Evolutionary conservation across 345 rosid species (phyloP).

Genomic region (Angophora floribunda): DNA sequence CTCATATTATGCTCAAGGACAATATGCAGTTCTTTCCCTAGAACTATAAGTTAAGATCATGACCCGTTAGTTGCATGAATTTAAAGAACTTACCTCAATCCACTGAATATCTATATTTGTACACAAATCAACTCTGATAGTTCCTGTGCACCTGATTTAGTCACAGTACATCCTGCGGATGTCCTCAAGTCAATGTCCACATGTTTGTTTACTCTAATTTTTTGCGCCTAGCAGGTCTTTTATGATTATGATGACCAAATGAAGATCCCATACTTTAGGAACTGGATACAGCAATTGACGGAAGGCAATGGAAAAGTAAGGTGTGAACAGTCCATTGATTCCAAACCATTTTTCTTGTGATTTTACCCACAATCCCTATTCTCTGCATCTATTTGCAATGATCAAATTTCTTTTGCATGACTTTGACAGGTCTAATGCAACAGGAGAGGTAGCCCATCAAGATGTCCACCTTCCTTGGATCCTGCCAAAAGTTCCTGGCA

Average conservation of each 20-base stretch:
- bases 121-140: background rate
- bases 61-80: background rate
- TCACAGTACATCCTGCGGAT: background rate
- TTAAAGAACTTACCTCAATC: background rate
- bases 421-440: constrained; percentile 25
- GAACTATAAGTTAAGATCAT: background rate
- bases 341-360: background rate
- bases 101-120: background rate
- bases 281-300: constrained; percentile 19
- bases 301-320: constrained; percentile 28
- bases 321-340: constrained; percentile 5
- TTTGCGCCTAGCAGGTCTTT: constrained; percentile 24
- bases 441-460: constrained; percentile 54
- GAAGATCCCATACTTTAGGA: constrained; percentile 47
- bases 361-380: background rate
- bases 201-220: background rate
- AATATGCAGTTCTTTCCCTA: background rate
- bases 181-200: background rate
- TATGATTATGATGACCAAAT: constrained; percentile 54
- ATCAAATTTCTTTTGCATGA: background rate
- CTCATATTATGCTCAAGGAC: background rate
- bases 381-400: background rate
- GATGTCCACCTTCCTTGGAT: constrained; percentile 39
- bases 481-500: constrained; percentile 70
- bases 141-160: background rate